Base-by-base conservation (phyloP, 2,329 filamentous ascomycete genomes). In the Claviceps digitariae region DNA sequence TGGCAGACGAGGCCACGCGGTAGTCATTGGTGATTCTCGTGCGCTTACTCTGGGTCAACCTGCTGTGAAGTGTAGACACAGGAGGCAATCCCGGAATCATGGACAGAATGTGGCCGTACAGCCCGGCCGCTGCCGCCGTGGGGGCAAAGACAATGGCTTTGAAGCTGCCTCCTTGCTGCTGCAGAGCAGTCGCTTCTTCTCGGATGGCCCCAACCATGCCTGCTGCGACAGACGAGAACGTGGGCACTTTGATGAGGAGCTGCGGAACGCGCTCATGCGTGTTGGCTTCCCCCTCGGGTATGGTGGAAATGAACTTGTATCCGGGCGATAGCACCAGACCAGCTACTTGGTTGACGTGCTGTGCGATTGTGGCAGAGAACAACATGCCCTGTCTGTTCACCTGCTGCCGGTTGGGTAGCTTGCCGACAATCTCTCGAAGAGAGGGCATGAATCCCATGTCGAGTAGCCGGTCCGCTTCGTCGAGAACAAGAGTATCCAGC, bases 111-210 rank as follows among this genome's bases (percentile, higher is more conserved):
- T 72, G 62, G 23, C 72, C 69, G 61, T 79, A 76, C 48, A 79
- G 73, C 43, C 73, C 74, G 4, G 75, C 76, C 1, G 73, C 69
- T 2, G 70, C 72, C 3, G 78, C 77, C 0, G 78, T 80, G 52
- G 84, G 84, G 58, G 85, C 85, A 69, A 91, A 95, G 38, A 91
- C 71, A 59, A 95, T 90, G 31, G 86, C 86, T 70, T 95, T 95
- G 78, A 95, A 90, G 1, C 76, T 74, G 6, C 21, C 43, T 4
- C 43, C 43, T 23, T 23, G 23, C 21, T 70, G 67, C 12, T 64
- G 60, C 49, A 64, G 63, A 4, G 64, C 61, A 10, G 66, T 63
- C 57, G 66, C 63, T 57, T 79, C 76, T 53, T 72, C 65, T 2
- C 70, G 68, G 20, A 84, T 70, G 55, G 81, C 75, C 38, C 78